A percentile compares a stretch with the other conserved stretches of the same genome.
phyloP scores from a whole-genome alignment of 163 green algal genomes.

The Chloromonas sp. region DNA sequence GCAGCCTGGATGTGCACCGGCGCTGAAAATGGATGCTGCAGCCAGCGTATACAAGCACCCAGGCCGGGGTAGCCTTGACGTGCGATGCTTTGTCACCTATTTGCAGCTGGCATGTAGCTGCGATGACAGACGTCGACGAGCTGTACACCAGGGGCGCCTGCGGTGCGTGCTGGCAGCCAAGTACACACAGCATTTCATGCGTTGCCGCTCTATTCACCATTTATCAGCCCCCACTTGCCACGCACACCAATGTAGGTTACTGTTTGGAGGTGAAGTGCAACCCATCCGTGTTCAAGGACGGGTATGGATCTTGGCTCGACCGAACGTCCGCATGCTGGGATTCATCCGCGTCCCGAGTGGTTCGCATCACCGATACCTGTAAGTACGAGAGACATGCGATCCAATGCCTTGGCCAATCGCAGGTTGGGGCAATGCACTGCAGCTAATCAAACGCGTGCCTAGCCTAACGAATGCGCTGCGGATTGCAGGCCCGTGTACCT shows the following conservation, averaged over 20 bases:
- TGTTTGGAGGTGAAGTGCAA: neutral
- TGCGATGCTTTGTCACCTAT: too few species aligned
- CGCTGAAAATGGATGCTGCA: too few species aligned
- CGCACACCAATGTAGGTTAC: too few species aligned
- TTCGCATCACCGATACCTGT: constrained; percentile 34
- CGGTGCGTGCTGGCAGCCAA: neutral
- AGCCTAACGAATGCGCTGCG: too few species aligned
- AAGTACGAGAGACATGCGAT: neutral
- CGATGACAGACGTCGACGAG: neutral
- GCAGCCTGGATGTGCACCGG: too few species aligned
- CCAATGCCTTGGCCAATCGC: too few species aligned
- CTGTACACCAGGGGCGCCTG: neutral
- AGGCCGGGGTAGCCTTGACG: too few species aligned
- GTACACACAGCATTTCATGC: neutral
- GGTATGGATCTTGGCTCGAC: constrained; percentile 15
- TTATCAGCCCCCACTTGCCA: neutral
- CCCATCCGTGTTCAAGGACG: neutral
- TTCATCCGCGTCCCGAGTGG: constrained; percentile 12
- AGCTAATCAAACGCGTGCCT: too few species aligned
- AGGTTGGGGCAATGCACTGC: too few species aligned
- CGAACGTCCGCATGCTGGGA: constrained; percentile 30
- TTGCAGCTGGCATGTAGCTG: neutral
- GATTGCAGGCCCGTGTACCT: constrained; percentile 6
- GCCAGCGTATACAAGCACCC: too few species aligned
- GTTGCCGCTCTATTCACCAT: neutral